Evolutionary conservation across 352 stramenopile genomes (phyloP), one percentile per base, ranked within the genome.

Genomic region (Phytopythium cucurbitacearum): DNA sequence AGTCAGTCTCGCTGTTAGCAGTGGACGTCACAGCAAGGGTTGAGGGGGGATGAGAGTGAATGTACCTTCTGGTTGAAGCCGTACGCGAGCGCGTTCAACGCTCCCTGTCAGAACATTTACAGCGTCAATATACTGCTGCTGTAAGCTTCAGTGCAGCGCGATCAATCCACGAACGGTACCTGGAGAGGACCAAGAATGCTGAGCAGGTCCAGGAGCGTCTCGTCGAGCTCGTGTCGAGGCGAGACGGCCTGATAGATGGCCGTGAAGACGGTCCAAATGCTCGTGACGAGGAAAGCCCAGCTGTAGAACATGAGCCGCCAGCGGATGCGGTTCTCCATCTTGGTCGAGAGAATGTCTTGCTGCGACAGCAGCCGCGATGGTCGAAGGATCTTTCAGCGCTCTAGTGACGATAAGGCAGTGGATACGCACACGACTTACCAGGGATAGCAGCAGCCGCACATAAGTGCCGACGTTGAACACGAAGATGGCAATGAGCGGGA

Each of bases 171-270:
- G 21, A 28, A 28, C 2, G 21, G 21, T 28, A 88, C 80, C 68
- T 92, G 81, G 3, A 90, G 64, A n/a, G 79, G 81, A 1, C 61
- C 76, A 56, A 88, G 88, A 45, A 87, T 76, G 46, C 75, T 79
- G 47, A 80, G 80, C 33, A 86, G 63, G 51, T 87, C 86, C 5
- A 91, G 59, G 50, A 91, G 66, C 6, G 62, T 42, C 0, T 58
- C 52, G 41, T 73, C 71, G 10, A 89, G 65, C n/a, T 60, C 39
- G 43, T 91, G 79, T 8, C 68, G 50, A 1, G 64, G 62, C 3
- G 65, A 63, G n/a, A 79, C 62, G 1, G 68, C 64, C 64, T 88
- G 70, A 47, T 81, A 84, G 7, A 75, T 51, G 43, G 80, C 63
- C 0, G 52, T 62, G 33, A 86, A 73, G 3, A 74, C 52, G 5